Evolutionary conservation across 1,139 yeast species (phyloP).

Genomic region (Lodderomyces elongisporus): DNA sequence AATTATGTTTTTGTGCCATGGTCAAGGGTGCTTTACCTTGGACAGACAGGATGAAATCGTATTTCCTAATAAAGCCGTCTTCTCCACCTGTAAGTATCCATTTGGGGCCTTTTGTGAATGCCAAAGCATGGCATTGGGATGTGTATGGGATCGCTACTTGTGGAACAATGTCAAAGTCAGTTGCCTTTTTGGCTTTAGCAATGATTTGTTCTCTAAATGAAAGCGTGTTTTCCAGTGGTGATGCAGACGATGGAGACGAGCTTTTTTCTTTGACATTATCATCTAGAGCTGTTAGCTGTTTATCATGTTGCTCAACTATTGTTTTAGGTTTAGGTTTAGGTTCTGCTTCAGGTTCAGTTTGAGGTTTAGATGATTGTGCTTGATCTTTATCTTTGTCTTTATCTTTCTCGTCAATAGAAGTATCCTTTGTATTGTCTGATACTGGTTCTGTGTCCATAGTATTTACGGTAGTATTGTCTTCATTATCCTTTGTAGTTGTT

Average conservation of each 20-base stretch:
- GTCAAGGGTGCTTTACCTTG: slow-evolving; percentile 90
- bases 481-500: too few relatives aligned
- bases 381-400: slow-evolving; percentile 6
- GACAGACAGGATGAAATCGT: slow-evolving; percentile 78
- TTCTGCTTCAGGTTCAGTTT: slow-evolving; percentile 9
- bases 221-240: slow-evolving; percentile 7
- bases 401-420: slow-evolving; percentile 1
- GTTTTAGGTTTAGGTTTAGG: neutral
- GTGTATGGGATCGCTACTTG: slow-evolving; percentile 71
- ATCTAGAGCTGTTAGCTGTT: too few relatives aligned
- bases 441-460: neutral
- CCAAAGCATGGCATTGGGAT: slow-evolving; percentile 67
- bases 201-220: slow-evolving; percentile 34
- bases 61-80: slow-evolving; percentile 89
- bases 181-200: slow-evolving; percentile 41
- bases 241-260: too few relatives aligned
- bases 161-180: slow-evolving; percentile 56
- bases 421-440: neutral
- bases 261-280: too few relatives aligned
- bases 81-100: slow-evolving; percentile 95
- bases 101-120: slow-evolving; percentile 76
- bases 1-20: slow-evolving; percentile 82
- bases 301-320: too few relatives aligned
- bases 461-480: too few relatives aligned
- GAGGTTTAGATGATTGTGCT: slow-evolving; percentile 10